Percentiles rank a stretch among this genome's conserved stretches.
phyloP scores from a whole-genome alignment of 2,329 filamentous ascomycete genomes.

The Trichophyton schoenleinii region DNA sequence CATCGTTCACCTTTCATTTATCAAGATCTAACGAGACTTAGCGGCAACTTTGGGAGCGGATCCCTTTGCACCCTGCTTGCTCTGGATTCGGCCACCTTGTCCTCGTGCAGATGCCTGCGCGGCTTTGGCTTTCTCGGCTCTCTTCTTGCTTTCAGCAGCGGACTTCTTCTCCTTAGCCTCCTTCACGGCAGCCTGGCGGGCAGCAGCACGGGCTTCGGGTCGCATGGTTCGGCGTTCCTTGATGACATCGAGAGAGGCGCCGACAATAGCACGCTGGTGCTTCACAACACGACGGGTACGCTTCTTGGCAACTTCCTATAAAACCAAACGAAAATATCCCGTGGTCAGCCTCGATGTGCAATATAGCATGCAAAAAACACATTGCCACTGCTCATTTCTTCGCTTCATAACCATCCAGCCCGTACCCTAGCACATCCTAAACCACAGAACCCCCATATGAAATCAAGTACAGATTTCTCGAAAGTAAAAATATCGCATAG shows the following conservation, averaged over 20 bases:
- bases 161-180: constrained; percentile 98
- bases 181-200: constrained; percentile 82
- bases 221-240: constrained; percentile 95
- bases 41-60: constrained; percentile 72
- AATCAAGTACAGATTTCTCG: not conserved
- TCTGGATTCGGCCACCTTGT: constrained; percentile 65
- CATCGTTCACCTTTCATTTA: not conserved
- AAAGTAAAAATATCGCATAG: not conserved
- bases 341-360: constrained; percentile 12
- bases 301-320: constrained; percentile 99
- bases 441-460: not conserved
- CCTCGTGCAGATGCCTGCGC: constrained; percentile 64
- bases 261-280: constrained; percentile 96
- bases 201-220: constrained; percentile 88
- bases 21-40: constrained; percentile 57
- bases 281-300: constrained; percentile 96
- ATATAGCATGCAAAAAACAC: not conserved
- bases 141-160: constrained; percentile 79
- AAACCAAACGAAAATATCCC: not conserved
- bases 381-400: too few species aligned
- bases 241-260: constrained; percentile 98
- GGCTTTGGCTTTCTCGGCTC: constrained; percentile 97
- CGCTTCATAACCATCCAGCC: not conserved
- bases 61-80: constrained; percentile 97
- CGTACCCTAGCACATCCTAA: not conserved